Evolutionary conservation across 1,284 basidiomycete species (phyloP), one percentile per base, ranked within the genome.

Genomic region (Trichosporon coremiiforme): DNA sequence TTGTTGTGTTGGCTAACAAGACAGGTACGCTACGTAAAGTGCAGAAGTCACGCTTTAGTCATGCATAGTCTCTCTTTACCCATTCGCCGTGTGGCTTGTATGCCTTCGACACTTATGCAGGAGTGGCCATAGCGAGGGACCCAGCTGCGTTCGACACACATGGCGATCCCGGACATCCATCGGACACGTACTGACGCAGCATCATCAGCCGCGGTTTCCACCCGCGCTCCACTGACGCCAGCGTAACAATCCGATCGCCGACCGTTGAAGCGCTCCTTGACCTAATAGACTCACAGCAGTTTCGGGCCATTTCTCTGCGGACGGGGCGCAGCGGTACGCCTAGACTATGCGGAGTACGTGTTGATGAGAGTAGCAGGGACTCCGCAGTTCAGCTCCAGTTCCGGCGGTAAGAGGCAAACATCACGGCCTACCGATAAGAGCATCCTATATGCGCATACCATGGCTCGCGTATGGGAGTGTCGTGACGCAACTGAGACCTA

Each of bases 1-100:
- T 25, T 25, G 25, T 25, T 25, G 25, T 25, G 25, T 25, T 7
- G 29, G 31, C 66, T 67, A 55, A 68, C 71, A 62, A 17, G 2
- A 7, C 17, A 78, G 77, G 71, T 78, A 78, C 68, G 77, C 77
- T 41, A 78, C 77, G 64, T 78, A 74, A 70, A 65, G 45, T 17
- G 36, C 38, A 17, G 53, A 20, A n/a, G 64, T 36, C 10, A 29
- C 57, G 31, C 50, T 55, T 36, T 65, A 64, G 67, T 64, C 55
- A 68, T 68, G 67, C 67, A 68, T 29, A 41, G 63, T 64, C 67
- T 68, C 64, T 64, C 31, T 62, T 35, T 31, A 35, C 17, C 57
- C 50, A 33, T 25, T 64, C 35, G 64, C 36, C 36, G 22, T 55
- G 50, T 41, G 33, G 50, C 47, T 50, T 50, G 53, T 66, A 38